Base-by-base conservation (phyloP, 2,329 filamentous ascomycete genomes). In the Orbilia javanica region DNA sequence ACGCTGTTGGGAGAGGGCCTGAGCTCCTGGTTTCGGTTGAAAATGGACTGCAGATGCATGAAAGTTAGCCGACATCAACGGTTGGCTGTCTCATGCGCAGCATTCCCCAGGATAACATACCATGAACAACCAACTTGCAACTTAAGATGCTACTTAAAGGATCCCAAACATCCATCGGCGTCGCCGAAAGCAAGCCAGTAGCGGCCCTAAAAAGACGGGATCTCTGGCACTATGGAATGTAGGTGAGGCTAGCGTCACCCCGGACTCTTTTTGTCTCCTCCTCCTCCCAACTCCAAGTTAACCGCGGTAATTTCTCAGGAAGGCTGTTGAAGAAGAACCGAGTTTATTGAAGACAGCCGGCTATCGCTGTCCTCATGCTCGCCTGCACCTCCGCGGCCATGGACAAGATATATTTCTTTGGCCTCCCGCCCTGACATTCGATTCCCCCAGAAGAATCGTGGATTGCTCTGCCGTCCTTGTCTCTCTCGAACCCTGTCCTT, bases 301-400 rank as follows among this genome's bases (percentile, higher is more conserved):
- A 74, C 70, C 70, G 70, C 70, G 70, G 70, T 68, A 74, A 74
- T 50, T 67, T 67, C 44, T 39, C 42, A 63, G 48, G 55, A 42
- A 63, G 22, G 22, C 44, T 36, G 6, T 36, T 52, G 29, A 18
- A 34, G 29, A 13, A 34, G 63, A 74, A 68, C 70, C 70, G 70
- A 74, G 62, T 73, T 66, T 66, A 67, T 60, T 44, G 3, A 67
- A 36, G 52, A 57, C 36, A 62, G 70, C 70, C 63, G 70, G 63
- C 22, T 68, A 74, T 20, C 31, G 31, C 31, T 34, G 31, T 10
- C 31, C 4, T 34, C 31, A 34, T 34, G 31, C 31, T 34, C 10
- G 31, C 42, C 36, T 39, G 36, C n/a, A 39, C 36, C 36, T 10
- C 53, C 67, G 27, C 25, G 15, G 44, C 25, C 18, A 53, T 48